Conservation (phyloP, 1,139 yeast genomes). For the Nematodospora anomalae region DNA sequence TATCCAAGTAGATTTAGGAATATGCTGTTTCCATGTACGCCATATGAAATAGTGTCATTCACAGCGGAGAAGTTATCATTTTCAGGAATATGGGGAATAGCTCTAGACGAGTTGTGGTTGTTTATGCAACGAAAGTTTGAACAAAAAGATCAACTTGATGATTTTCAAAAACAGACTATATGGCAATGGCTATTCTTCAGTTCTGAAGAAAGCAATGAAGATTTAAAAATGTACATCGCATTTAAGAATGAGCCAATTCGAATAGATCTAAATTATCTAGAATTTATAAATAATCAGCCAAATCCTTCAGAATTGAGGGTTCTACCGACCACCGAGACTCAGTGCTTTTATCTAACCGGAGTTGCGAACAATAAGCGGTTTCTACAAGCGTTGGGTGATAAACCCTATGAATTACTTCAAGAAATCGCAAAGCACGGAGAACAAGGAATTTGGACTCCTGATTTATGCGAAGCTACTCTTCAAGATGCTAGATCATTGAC, state of each 20-base stretch:
- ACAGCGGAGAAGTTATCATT: conserved; percentile 34
- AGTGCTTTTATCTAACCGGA: conserved; percentile 44
- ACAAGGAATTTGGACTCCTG: conserved; percentile 58
- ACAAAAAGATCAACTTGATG: conserved; percentile 23
- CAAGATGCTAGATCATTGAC: conserved; percentile 77
- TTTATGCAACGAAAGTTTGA: conserved; percentile 21
- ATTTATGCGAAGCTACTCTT: conserved; percentile 53
- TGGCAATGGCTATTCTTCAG: conserved; percentile 44
- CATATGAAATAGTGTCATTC: conserved; percentile 29
- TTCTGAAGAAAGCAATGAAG: conserved; percentile 11
- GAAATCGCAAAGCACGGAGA: conserved; percentile 56
- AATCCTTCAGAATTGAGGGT: conserved; percentile 20
- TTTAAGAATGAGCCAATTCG: conserved; percentile 18
- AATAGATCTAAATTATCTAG: conserved; percentile 22
- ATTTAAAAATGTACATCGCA: conserved; percentile 21
- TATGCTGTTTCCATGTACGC: conserved; percentile 28
- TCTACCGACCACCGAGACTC: conserved; percentile 39
- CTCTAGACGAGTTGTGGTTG: conserved; percentile 34
- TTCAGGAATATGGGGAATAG: conserved; percentile 36
- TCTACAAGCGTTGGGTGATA: conserved; percentile 38
- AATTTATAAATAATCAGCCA: conserved; percentile 21
- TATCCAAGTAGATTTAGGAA: background rate
- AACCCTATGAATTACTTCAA: conserved; percentile 42
- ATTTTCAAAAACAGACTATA: conserved; percentile 36
- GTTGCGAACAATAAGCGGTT: conserved; percentile 33